Evolutionary conservation across 495 filamentous ascomycete genomes (phyloP).

Genomic region (Bombardia bombarda): DNA sequence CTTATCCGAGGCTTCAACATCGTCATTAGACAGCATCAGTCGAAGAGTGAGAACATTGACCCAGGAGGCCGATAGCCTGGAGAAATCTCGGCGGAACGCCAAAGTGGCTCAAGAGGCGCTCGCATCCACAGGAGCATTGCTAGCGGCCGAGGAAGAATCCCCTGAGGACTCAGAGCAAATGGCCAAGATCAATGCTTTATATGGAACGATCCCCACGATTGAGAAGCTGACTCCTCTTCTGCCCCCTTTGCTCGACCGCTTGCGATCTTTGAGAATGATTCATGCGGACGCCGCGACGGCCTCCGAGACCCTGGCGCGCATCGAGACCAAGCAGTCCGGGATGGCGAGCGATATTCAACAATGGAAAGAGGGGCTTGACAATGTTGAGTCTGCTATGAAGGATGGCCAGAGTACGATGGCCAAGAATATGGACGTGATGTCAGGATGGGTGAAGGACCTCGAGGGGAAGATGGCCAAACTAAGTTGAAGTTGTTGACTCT

Average conservation of each 20-base stretch:
- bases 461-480: slow-evolving; percentile 64
- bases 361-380: slow-evolving; percentile 77
- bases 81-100: slow-evolving; percentile 63
- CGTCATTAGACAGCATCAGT: slow-evolving; percentile 66
- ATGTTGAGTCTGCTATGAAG: slow-evolving; percentile 65
- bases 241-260: slow-evolving; percentile 75
- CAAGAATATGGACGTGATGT: slow-evolving; percentile 70
- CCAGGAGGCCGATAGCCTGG: slow-evolving; percentile 70
- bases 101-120: slow-evolving; percentile 56
- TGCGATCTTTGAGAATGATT: slow-evolving; percentile 74
- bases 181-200: slow-evolving; percentile 86
- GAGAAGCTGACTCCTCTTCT: slow-evolving; percentile 79
- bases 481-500: slow-evolving; percentile 18
- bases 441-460: slow-evolving; percentile 81
- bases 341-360: slow-evolving; percentile 75
- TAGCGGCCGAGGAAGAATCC: slow-evolving; percentile 20
- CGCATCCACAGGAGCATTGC: slow-evolving; percentile 35
- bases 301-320: slow-evolving; percentile 61
- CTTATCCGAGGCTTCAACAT: slow-evolving; percentile 53
- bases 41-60: slow-evolving; percentile 65
- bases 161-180: slow-evolving; percentile 55
- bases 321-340: slow-evolving; percentile 74
- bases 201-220: slow-evolving; percentile 81
- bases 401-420: slow-evolving; percentile 61
- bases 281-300: slow-evolving; percentile 86